Percentiles rank a stretch among this genome's conserved stretches.
Evolutionary conservation across 2,329 filamentous ascomycete species (phyloP).

Genomic region (Fusarium citri): DNA sequence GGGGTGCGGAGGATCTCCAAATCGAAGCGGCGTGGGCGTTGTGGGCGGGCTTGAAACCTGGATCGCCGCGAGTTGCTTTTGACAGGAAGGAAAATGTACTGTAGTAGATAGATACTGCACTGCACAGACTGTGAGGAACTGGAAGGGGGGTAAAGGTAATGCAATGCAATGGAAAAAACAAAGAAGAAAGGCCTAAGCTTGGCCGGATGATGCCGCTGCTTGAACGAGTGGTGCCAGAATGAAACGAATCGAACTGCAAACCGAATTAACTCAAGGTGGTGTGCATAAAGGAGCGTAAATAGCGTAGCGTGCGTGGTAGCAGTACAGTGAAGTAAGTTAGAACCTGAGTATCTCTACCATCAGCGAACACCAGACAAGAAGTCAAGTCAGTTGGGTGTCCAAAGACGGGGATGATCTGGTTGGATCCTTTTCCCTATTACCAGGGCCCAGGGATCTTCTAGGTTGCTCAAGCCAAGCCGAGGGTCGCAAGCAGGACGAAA

Average conservation of each 20-base stretch:
- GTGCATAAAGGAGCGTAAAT: constrained; percentile 33
- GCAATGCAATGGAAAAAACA: constrained; percentile 17
- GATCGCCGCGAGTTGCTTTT: constrained; percentile 23
- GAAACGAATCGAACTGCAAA: constrained; percentile 22
- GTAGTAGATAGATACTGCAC: constrained; percentile 12
- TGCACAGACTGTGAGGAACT: not conserved
- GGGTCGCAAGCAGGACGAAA: constrained; percentile 28
- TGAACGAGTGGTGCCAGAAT: constrained; percentile 29
- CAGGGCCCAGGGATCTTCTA: constrained; percentile 24
- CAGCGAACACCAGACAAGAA: not conserved
- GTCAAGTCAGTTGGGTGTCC: constrained; percentile 4
- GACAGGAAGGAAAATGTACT: constrained; percentile 11
- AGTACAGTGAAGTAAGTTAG: constrained; percentile 6
- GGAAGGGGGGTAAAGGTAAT: constrained; percentile 2
- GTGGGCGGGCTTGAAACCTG: constrained; percentile 38
- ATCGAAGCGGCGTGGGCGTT: constrained; percentile 32
- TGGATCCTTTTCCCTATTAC: constrained; percentile 31
- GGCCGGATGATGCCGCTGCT: constrained; percentile 21
- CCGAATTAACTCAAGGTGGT: constrained; percentile 20
- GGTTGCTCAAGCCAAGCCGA: constrained; percentile 19
- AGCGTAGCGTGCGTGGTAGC: constrained; percentile 15
- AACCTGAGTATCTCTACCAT: constrained; percentile 6
- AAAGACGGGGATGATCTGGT: constrained; percentile 29
- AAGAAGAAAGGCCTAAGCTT: constrained; percentile 23
- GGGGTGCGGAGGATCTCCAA: constrained; percentile 19